Percentiles rank a stretch among this genome's conserved stretches.
Evolutionary conservation across 805 yeast species (phyloP).

Genomic region (Zygosaccharomyces bisporus): DNA sequence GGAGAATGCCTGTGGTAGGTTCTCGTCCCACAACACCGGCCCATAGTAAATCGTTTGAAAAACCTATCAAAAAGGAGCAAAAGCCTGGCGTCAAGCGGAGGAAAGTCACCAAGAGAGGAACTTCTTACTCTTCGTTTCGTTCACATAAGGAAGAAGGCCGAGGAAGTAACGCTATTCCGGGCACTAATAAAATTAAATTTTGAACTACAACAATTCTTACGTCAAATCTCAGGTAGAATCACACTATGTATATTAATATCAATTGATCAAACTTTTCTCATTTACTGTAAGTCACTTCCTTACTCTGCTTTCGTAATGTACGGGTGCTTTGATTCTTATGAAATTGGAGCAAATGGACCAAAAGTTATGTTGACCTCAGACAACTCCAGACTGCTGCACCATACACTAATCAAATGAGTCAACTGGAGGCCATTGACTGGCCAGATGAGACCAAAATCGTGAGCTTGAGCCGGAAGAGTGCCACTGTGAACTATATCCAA

Average conservation of each 20-base stretch:
- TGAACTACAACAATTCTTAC: not conserved
- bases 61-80: not conserved
- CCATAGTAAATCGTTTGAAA: not conserved
- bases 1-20: not conserved
- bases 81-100: conserved; percentile 6
- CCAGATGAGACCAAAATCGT: conserved; percentile 26
- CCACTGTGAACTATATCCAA: conserved; percentile 23
- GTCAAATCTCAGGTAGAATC: not conserved
- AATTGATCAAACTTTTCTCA: not conserved
- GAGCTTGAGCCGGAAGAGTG: conserved; percentile 25
- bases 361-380: not conserved
- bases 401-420: not conserved
- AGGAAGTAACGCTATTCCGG: conserved; percentile 14
- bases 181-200: conserved; percentile 17
- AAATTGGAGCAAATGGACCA: not conserved
- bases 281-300: not conserved
- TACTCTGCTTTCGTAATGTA: not conserved
- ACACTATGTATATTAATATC: not conserved
- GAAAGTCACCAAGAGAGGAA: conserved; percentile 9
- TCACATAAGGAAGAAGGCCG: conserved; percentile 2
- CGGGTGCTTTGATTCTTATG: not conserved
- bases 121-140: conserved; percentile 6
- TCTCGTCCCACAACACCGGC: not conserved
- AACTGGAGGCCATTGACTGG: conserved; percentile 16
- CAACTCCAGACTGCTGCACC: not conserved